These are phyloP conservation scores for Zarea fungicola DNA, from an alignment of 2,329 filamentous ascomycete genomes.

Conservation along the genomic window DNA sequence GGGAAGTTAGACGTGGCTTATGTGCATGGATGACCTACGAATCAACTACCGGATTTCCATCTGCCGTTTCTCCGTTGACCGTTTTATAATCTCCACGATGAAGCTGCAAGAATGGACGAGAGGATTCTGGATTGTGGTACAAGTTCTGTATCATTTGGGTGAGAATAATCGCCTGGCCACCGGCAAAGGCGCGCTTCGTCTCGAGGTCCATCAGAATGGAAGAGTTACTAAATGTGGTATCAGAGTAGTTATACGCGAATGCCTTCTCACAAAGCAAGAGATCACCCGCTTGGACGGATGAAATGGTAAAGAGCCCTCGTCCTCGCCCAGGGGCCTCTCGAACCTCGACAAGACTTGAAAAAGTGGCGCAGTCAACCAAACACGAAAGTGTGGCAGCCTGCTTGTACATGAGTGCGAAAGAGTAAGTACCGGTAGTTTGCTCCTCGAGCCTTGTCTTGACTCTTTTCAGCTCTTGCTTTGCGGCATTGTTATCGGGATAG, in stretches of 20 bases:
- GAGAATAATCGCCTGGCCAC: constrained; percentile 37
- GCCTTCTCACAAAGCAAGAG: constrained; percentile 53
- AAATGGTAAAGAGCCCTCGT: constrained; percentile 46
- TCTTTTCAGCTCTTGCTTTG: constrained; percentile 25
- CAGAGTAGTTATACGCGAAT: constrained; percentile 32
- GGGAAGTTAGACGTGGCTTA: neutral
- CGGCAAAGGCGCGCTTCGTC: constrained; percentile 26
- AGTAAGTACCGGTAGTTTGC: constrained; percentile 33
- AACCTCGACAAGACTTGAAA: constrained; percentile 35
- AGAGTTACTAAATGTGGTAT: constrained; percentile 15
- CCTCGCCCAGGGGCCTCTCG: constrained; percentile 36
- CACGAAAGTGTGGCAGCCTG: constrained; percentile 33
- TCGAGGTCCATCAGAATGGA: constrained; percentile 33
- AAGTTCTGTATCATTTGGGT: constrained; percentile 39
- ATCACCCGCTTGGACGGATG: constrained; percentile 42
- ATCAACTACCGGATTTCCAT: constrained; percentile 39
- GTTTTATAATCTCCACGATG: constrained; percentile 36
- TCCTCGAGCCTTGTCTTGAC: constrained; percentile 31
- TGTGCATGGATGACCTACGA: constrained; percentile 29
- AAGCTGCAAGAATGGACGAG: constrained; percentile 30
- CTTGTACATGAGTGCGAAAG: constrained; percentile 31
- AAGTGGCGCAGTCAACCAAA: constrained; percentile 44
- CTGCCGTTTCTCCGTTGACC: constrained; percentile 21
- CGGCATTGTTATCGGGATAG: constrained; percentile 30
- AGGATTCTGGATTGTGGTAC: constrained; percentile 32